Base-by-base conservation (phyloP, 225 moss, liverwort and hornwort genomes). In the Pseudoscleropodium purum region DNA sequence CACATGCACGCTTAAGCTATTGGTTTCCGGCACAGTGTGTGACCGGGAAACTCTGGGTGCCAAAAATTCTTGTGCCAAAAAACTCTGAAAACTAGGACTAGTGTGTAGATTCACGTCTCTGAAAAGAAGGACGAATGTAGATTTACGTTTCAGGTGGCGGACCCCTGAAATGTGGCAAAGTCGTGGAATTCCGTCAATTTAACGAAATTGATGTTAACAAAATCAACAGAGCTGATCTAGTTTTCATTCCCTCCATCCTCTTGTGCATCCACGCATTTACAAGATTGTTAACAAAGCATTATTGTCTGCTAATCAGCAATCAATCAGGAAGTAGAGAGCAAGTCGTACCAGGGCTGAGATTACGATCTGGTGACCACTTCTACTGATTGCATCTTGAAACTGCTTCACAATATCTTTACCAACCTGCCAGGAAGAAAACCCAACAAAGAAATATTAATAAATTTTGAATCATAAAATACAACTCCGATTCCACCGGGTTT, bases 401-500 rank as follows among this genome's bases (percentile, higher is more conserved):
- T 93, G 93, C 90, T 87, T 89, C 87, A 94, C 94, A 60, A 94
- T 93, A 77, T 94, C 93, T 79, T 93, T 94, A 43, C 94, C 94
- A 52, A 94, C 94, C 94, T 94, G 91, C 89, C 88, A 75, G 25
- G 26, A 83, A 82, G 76, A 80, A 47, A 45, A 76, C 37, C 59
- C 83, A 89, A 69, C 11, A 68, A 37, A 39, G 59, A 67, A 43
- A 30, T 11, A 16, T 36, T 24, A n/a, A 21, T 41, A 26, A 88
- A 80, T 14, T 45, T 37, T 54, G 83, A 60, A 84, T 84, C 83
- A 52, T n/a, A 39, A 64, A 56, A 37, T 61, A 51, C 14, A 63
- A 11, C 61, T 15, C 65, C 51, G 20, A 76, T 24, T 10, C n/a
- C n/a, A 79, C n/a, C n/a, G 26, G 25, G 59, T 59, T 56, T 59